Evolutionary conservation across 305 asterid species (phyloP), one percentile per base, ranked within the genome.

Genomic region (Plantago lanceolata): DNA sequence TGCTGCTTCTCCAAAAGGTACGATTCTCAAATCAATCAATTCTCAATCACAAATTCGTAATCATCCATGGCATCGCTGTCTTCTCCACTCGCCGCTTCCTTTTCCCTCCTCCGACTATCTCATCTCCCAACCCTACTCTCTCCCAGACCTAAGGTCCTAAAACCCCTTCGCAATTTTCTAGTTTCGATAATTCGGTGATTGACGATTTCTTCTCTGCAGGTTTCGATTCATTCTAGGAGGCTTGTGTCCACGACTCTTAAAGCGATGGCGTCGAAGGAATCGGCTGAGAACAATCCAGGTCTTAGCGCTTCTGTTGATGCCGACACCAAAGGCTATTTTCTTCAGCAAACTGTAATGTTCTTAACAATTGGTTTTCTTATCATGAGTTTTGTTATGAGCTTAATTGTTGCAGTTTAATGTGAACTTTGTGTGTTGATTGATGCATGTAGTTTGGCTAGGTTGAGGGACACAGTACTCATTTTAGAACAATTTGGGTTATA

Each of bases 311-410:
- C 81, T 9, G 74, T 61, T 12, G 92, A 87, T 79, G 87, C 82
- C 67, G 96, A 89, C 56, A 93, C 97, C 72, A 89, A 83, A 67
- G 81, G 84, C 72, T 89, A 93, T 79, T 79, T 89, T 77, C 56
- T 93, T 75, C 97, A 87, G 75, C 97, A 89, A 78, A 80, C 97
- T 68, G 97, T 89, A 72, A 81, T 85, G 37, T 62, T 60, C 18
- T 12, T 7, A 5, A 53, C 49, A 1, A 50, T 28, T 33, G 5
- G 8, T 6, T 19, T 64, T 33, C 20, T 14, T 51, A 0, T 59
- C 5, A 45, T 59, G 1, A 8, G 33, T 43, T 17, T 4, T 7
- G 60, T 15, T 28, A n/a, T 56, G 11, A 31, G 33, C 18, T 54
- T 17, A 54, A 26, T 54, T 54, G 7, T 20, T 54, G 47, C 11